A percentile compares a stretch with the other conserved stretches of the same genome.
Evolutionary conservation across 192 early-diverging fungal species (phyloP).

Genomic region (Entophlyctis luteolus): DNA sequence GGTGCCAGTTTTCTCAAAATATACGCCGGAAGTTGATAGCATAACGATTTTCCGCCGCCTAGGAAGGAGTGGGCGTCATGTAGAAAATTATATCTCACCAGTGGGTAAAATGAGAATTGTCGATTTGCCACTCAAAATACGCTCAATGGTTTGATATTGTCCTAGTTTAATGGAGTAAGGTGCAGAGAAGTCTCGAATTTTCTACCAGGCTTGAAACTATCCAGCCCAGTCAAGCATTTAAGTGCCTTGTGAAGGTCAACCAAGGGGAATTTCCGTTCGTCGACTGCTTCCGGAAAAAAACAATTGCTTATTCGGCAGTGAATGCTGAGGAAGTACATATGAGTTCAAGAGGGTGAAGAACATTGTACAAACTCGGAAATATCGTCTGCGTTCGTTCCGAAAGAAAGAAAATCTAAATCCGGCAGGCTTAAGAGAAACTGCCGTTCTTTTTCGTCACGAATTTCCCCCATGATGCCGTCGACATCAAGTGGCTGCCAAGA

Average conservation of each 20-base stretch:
- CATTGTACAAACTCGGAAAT: not conserved
- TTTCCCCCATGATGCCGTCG: not conserved
- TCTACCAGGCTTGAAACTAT: constrained; percentile 17
- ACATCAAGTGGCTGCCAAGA: not conserved
- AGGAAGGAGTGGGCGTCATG: not conserved
- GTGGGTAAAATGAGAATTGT: constrained; percentile 38
- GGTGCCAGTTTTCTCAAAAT: constrained; percentile 36
- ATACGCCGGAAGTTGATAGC: constrained; percentile 72
- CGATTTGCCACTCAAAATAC: constrained; percentile 26
- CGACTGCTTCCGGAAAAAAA: not conserved
- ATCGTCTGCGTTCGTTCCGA: not conserved
- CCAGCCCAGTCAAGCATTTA: constrained; percentile 26
- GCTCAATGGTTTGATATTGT: constrained; percentile 27
- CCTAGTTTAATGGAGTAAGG: constrained; percentile 23
- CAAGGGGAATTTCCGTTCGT: not conserved
- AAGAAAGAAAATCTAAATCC: not conserved
- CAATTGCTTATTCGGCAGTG: not conserved
- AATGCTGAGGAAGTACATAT: not conserved
- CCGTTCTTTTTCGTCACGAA: constrained; percentile 12
- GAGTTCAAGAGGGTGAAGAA: not conserved
- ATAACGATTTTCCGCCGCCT: constrained; percentile 70
- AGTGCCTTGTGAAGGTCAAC: constrained; percentile 34
- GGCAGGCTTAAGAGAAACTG: constrained; percentile 1
- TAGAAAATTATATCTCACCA: constrained; percentile 10
- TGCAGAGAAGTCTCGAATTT: not conserved